phyloP scores from a whole-genome alignment of 768 basidiomycete species.

The Leccinellum luteum region DNA sequence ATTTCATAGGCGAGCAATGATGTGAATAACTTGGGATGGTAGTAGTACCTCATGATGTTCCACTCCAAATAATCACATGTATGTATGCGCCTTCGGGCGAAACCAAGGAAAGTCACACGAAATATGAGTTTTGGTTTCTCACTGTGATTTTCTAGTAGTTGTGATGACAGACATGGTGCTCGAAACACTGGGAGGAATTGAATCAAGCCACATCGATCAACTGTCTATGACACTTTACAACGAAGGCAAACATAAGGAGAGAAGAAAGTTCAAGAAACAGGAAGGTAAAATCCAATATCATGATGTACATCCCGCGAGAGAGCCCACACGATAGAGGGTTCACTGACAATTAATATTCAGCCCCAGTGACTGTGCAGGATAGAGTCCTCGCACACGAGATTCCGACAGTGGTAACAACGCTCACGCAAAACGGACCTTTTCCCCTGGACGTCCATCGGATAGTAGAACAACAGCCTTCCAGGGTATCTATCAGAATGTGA shows the following conservation, averaged over 20 bases:
- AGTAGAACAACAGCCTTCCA: slow-evolving; percentile 80
- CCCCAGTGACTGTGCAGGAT: background rate
- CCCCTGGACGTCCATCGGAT: slow-evolving; percentile 85
- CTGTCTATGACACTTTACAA: background rate
- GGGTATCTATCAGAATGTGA: slow-evolving; percentile 12
- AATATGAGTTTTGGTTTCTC: background rate
- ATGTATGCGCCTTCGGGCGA: background rate
- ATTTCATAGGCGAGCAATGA: background rate
- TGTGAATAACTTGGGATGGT: background rate
- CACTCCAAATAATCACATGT: background rate
- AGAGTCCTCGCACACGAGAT: background rate
- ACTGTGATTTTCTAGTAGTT: background rate
- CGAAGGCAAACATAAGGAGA: background rate
- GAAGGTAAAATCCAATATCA: background rate
- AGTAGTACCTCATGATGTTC: background rate
- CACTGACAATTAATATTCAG: background rate
- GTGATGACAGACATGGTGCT: background rate
- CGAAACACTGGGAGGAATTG: background rate
- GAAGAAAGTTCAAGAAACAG: background rate
- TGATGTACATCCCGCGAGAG: background rate
- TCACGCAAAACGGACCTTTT: slow-evolving; percentile 76
- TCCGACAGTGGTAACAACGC: background rate
- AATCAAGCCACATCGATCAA: background rate
- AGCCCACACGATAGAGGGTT: slow-evolving; percentile 1
- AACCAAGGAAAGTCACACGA: background rate